phyloP scores from a whole-genome alignment of 2,329 filamentous ascomycete species.

The Paracorniculantispora psalliotae region DNA sequence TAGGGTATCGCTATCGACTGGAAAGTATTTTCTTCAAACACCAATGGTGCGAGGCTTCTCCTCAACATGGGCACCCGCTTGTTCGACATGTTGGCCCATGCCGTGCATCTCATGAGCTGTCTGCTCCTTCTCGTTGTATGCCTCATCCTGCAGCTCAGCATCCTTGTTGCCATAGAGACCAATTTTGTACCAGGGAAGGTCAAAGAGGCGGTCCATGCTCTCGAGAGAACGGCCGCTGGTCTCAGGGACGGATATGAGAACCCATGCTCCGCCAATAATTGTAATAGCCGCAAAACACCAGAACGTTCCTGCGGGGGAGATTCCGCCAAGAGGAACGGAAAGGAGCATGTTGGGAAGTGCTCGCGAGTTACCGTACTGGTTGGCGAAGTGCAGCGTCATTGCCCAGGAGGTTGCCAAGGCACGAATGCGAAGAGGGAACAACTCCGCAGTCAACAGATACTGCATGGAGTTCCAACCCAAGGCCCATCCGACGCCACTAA shows the following conservation, averaged over 20 bases:
- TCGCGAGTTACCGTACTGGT: conserved; percentile 72
- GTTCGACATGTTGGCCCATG: conserved; percentile 32
- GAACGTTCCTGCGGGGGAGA: conserved; percentile 63
- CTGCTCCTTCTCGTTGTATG: conserved; percentile 40
- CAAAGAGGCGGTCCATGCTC: conserved; percentile 68
- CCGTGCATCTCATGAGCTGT: conserved; percentile 28
- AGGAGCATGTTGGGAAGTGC: conserved; percentile 73
- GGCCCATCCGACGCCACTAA: conserved; percentile 65
- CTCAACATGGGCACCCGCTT: conserved; percentile 10
- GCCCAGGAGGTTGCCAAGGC: conserved; percentile 65
- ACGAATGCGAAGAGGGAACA: conserved; percentile 70
- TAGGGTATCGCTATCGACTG: neutral
- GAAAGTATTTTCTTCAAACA: neutral
- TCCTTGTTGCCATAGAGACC: conserved; percentile 52
- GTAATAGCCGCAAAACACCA: conserved; percentile 70
- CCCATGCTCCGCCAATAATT: conserved; percentile 62
- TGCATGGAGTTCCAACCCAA: conserved; percentile 73
- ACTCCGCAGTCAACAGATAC: conserved; percentile 71
- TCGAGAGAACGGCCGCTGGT: conserved; percentile 62
- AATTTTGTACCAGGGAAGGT: conserved; percentile 69
- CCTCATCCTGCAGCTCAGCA: conserved; percentile 42
- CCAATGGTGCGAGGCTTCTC: conserved; percentile 8
- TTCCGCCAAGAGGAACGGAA: conserved; percentile 36
- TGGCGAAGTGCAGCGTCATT: conserved; percentile 75
- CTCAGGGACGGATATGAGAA: conserved; percentile 69